phyloP scores from a whole-genome alignment of 2,329 filamentous ascomycete genomes.

The Talaromyces sp. region DNA sequence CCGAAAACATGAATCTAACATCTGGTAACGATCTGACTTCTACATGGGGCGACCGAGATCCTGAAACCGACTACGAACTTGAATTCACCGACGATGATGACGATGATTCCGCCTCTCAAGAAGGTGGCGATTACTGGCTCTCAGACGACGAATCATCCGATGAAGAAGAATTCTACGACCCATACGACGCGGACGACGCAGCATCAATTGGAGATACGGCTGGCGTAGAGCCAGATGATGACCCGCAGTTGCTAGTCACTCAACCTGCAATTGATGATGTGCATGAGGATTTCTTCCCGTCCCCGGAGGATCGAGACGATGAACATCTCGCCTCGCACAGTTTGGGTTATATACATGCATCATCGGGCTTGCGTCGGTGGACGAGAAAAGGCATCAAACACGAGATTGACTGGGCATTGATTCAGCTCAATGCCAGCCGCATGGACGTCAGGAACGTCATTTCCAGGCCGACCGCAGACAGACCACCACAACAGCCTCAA shows the following conservation, averaged over 20 bases:
- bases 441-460: constrained; percentile 71
- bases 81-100: constrained; percentile 56
- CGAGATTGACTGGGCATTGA: constrained; percentile 93
- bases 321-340: constrained; percentile 80
- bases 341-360: constrained; percentile 81
- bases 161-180: constrained; percentile 44
- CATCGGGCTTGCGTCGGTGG: constrained; percentile 80
- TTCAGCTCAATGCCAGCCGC: constrained; percentile 71
- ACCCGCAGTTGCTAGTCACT: constrained; percentile 76
- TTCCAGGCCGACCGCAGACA: constrained; percentile 18
- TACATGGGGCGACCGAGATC: constrained; percentile 39
- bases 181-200: constrained; percentile 55
- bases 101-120: constrained; percentile 38
- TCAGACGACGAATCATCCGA: constrained; percentile 51
- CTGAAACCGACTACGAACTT: constrained; percentile 42
- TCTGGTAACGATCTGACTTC: constrained; percentile 34
- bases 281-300: constrained; percentile 76
- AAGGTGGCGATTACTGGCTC: constrained; percentile 43
- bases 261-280: constrained; percentile 90
- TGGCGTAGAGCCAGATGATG: constrained; percentile 70
- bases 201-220: constrained; percentile 68
- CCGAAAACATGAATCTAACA: constrained; percentile 22
- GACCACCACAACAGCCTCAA: background rate
- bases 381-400: constrained; percentile 69
- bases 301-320: constrained; percentile 69